Evolutionary conservation across 805 yeast genomes (phyloP).

Genomic region (Ogataea chonburiensis): DNA sequence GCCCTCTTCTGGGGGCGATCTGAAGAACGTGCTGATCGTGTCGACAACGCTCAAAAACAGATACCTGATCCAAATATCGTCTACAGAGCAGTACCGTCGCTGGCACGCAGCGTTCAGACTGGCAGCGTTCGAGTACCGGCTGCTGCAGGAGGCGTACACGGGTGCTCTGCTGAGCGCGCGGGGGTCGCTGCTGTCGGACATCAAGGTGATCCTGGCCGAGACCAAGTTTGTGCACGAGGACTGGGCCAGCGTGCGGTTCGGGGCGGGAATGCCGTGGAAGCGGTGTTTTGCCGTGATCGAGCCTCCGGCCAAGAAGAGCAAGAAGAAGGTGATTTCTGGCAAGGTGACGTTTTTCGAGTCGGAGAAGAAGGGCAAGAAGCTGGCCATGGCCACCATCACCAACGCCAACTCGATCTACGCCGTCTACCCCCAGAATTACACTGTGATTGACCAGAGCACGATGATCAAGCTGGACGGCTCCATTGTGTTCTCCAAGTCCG

Average conservation of each 20-base stretch:
- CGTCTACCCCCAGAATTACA: conserved; percentile 83
- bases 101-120: conserved; percentile 88
- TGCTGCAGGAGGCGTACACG: conserved; percentile 93
- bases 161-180: conserved; percentile 92
- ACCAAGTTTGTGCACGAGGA: conserved; percentile 86
- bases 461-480: conserved; percentile 87
- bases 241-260: conserved; percentile 93
- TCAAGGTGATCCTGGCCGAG: conserved; percentile 78
- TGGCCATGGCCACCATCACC: conserved; percentile 76
- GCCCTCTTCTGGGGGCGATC: conserved; percentile 63
- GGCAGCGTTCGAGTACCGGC: conserved; percentile 73
- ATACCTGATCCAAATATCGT: conserved; percentile 73
- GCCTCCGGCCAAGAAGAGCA: conserved; percentile 54
- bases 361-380: conserved; percentile 70
- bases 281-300: conserved; percentile 89
- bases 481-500: conserved; percentile 56
- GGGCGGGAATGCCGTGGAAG: conserved; percentile 98
- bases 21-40: conserved; percentile 78
- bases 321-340: conserved; percentile 54
- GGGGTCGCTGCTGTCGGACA: conserved; percentile 85
- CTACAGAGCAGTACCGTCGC: conserved; percentile 57
- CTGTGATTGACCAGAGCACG: conserved; percentile 81
- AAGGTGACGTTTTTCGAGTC: conserved; percentile 77
- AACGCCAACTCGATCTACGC: conserved; percentile 77
- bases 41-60: conserved; percentile 92